Evolutionary conservation across 2,329 filamentous ascomycete genomes (phyloP).

Genomic region (Phaeophleospora eucalypticola): DNA sequence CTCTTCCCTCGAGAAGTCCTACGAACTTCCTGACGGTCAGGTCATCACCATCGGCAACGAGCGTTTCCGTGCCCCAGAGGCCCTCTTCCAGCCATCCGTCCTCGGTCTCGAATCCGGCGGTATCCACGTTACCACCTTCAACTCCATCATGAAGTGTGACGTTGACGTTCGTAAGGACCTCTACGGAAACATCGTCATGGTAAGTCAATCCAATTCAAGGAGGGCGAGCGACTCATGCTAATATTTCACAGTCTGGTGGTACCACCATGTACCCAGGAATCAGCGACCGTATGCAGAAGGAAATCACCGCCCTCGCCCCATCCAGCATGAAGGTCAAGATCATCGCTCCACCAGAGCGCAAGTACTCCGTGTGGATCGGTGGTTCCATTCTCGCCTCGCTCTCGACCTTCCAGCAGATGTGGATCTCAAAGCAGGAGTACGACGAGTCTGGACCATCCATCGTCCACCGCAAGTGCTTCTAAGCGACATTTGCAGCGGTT

Average conservation of each 20-base stretch:
- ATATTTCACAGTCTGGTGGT: conserved; percentile 79
- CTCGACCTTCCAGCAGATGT: conserved; percentile 99
- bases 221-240: conserved; percentile 26
- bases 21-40: conserved; percentile 98
- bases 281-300: conserved; percentile 99
- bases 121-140: conserved; percentile 99
- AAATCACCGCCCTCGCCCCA: conserved; percentile 98
- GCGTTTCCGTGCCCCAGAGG: conserved; percentile 99
- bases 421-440: conserved; percentile 99
- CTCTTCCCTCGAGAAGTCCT: conserved; percentile 98
- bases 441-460: conserved; percentile 99
- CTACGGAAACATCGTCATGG: conserved; percentile 99
- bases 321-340: conserved; percentile 99
- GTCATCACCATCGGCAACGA: conserved; percentile 99
- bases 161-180: conserved; percentile 99
- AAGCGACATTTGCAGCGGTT: conserved; percentile 49
- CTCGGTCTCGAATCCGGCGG: conserved; percentile 97
- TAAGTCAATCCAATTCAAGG: conserved; percentile 50
- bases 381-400: conserved; percentile 99
- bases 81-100: conserved; percentile 98
- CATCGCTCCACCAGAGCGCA: conserved; percentile 98
- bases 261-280: conserved; percentile 99
- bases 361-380: conserved; percentile 99
- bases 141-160: conserved; percentile 99
- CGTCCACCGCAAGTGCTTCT: conserved; percentile 99